Evolutionary conservation across 305 asterid species (phyloP), one percentile per base, ranked within the genome.

Genomic region (Rubia tinctorum): DNA sequence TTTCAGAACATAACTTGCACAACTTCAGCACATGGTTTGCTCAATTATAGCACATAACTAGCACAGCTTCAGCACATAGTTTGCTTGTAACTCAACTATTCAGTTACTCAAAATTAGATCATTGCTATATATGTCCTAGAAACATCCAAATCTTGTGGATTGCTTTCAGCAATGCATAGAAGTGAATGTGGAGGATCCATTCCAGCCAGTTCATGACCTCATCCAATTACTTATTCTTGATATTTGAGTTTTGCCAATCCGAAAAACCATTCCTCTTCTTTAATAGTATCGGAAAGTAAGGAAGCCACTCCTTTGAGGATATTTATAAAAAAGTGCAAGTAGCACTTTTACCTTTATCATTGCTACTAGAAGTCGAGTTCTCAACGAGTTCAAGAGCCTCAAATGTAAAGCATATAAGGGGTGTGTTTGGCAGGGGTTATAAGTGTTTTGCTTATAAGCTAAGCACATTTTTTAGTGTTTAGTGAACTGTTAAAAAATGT

Each of bases 131-230:
- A 6, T 42, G 45, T 42, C 45, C 45, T 42, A 42, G 45, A 42
- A 42, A 42, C 45, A 83, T 90, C 97, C 81, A 90, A 71, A 77
- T 93, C 91, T 64, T 82, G 90, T 34, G 92, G 89, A 79, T 88
- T 91, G 87, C 85, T 85, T 87, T 86, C 97, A 71, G 97, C 93
- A 84, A 53, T 53, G 68, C 95, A 93, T 80, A 92, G 77, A 80
- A 94, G 97, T 15, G 97, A 82, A 85, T 84, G 87, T 68, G 91
- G 76, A 94, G 85, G 58, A 83, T 76, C 93, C 97, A 86, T 76
- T 94, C 99, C 71, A 94, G 84, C 98, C 99, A 92, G 77, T 79
- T 81, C 92, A 92, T 80, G 45, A 88, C 78, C 71, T 83, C 95
- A 56, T 82, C 88, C 75, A 76, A 72, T 66, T 85, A 83, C 73